Evolutionary conservation across 495 filamentous ascomycete genomes (phyloP), one percentile per base, ranked within the genome.

Genomic region (Parathielavia hyrcaniae): DNA sequence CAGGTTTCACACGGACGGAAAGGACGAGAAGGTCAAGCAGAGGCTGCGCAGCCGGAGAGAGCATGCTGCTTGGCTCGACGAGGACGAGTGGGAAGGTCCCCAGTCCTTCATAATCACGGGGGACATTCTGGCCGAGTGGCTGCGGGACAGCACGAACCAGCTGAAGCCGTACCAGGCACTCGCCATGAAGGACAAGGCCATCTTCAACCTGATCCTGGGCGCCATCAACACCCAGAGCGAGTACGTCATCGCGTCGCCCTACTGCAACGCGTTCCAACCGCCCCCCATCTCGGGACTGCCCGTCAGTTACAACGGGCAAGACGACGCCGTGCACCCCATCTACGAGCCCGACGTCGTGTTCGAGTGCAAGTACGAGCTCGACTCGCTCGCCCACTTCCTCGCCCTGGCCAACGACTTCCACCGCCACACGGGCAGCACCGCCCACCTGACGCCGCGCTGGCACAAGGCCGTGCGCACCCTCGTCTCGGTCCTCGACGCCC

Each of bases 301-400:
- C 10, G 77, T 86, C 9, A 84, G 83, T 44, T 76, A 75, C 53
- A 95, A 88, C 63, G 86, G 87, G 2, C 86, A 95, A 62, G 80
- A 84, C 30, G 93, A 99, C 65, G 73, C 65, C 14, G 93, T 99
- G 1, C 89, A 96, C 64, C 93, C 93, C 1, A 75, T 76, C 2
- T 97, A 93, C 66, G 89, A 96, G 64, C 86, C 84, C 8, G 81
- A 81, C 0, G 80, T 82, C 50, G 93, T 99, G 11, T 99, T 93
- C 65, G 93, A 99, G 70, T 99, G 93, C 80, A 99, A 99, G 73
- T 99, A 97, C 72, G 93, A 99, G 73, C 81, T 99, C 7, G 93
- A 99, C 70, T 97, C 91, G 2, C 79, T 99, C 0, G 93, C 91
- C 4, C 83, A 90, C 68, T 99, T 99, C 73, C 83, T 99, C 13